Evolutionary conservation across 2,329 filamentous ascomycete genomes (phyloP).

Genomic region (Penicillium sp.): DNA sequence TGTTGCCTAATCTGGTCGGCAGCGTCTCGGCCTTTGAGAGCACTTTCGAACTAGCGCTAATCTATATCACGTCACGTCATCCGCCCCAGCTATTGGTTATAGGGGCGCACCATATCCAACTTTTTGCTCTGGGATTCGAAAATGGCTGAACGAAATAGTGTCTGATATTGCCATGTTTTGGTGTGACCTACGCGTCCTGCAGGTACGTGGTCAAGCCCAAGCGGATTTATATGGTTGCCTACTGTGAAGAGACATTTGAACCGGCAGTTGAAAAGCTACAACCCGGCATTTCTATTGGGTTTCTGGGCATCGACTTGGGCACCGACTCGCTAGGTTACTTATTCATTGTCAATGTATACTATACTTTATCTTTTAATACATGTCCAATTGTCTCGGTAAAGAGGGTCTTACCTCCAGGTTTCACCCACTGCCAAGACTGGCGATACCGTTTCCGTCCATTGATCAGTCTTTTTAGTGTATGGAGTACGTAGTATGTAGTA

Average conservation of each 20-base stretch:
- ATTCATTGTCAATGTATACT: not conserved
- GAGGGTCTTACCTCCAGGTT: slow-evolving; percentile 1
- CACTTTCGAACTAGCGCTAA: not conserved
- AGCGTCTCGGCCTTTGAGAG: not conserved
- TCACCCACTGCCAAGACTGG: slow-evolving; percentile 9
- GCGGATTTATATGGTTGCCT: slow-evolving; percentile 12
- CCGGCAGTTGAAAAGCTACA: not conserved
- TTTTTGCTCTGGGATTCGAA: not conserved
- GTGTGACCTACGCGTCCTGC: slow-evolving; percentile 18
- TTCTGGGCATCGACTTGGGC: too few relatives aligned
- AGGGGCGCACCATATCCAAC: not conserved
- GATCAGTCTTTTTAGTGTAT: not conserved
- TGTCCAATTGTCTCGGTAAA: not conserved
- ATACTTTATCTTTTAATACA: not conserved
- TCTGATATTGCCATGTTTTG: not conserved
- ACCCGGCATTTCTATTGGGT: not conserved
- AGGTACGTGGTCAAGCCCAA: slow-evolving; percentile 6
- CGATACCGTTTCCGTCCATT: slow-evolving; percentile 14
- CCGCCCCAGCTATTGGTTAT: not conserved
- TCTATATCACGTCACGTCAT: slow-evolving; percentile 5
- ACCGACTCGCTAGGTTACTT: too few relatives aligned
- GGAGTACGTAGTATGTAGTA: not conserved
- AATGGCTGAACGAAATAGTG: not conserved
- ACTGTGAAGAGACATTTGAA: not conserved
- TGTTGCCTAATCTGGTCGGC: not conserved